Evolutionary conservation across 2,329 filamentous ascomycete species (phyloP), one percentile per base, ranked within the genome.

Genomic region (Verticillium zaregamsianum): DNA sequence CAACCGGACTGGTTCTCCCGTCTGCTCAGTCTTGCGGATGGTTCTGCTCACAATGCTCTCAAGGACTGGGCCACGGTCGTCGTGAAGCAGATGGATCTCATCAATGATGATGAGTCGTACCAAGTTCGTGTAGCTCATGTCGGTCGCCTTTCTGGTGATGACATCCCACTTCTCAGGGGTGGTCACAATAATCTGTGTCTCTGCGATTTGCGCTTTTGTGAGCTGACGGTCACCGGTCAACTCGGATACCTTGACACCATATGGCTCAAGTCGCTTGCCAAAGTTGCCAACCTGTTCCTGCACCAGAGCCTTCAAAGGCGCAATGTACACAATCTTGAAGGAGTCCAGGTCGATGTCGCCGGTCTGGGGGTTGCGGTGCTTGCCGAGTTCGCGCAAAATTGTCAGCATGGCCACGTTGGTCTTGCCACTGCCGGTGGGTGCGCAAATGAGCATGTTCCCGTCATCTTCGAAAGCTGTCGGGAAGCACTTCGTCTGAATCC

Each of bases 141-240:
- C 96, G 2, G 94, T 97, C 7, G 94, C 93, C 77, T 99, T 99
- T 77, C 96, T 88, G 6, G 96, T 99, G 68, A 99, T 97, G 68
- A 99, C 94, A 76, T 99, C 95, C 91, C 93, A 99, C 79, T 99
- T 99, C 77, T 99, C 95, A 23, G 95, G 95, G 0, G 95, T 99
- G 0, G 95, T 99, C 63, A 99, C 93, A 68, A 99, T 99, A 68
- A 99, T 89, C 74, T 99, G 94, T 0, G 95, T 99, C 71, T 99
- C 95, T 2, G 94, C 88, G 66, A 99, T 98, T 80, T 99, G 95
- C 75, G 97, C 93, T 77, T 99, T 99, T 23, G 94, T 99, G 72
- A 99, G 89, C 77, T 98, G 95, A 59, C 95, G 91, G 79, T 99
- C 95, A 79, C 95, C 95, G 64, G 95, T 99, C 71, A 99, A 81